Evolutionary conservation across 169 alveolate species (phyloP), one percentile per base, ranked within the genome.

Genomic region (Eimeria brunetti): DNA sequence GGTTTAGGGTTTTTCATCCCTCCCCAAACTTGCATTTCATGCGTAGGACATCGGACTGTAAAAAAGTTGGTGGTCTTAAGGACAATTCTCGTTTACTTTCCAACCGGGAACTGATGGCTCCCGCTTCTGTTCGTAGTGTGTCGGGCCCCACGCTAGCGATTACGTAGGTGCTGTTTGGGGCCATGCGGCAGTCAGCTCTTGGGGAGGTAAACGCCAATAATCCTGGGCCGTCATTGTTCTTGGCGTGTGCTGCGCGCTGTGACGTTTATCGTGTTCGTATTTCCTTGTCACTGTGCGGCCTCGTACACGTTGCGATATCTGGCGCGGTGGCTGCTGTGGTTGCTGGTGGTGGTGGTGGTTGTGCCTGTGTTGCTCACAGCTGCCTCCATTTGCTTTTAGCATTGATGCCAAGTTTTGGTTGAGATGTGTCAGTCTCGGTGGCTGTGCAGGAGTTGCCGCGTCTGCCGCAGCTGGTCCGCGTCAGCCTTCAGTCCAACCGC

Each of bases 401-500:
- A 3, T n/a, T 81, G 27, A 22, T 33, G 69, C 18, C 51, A n/a
- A 49, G 51, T n/a, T 51, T 11, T 1, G 51, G 75, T 9, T 33
- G 56, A n/a, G 11, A 7, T 30, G 73, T 20, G 6, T 69, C n/a
- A 49, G 56, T 56, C 44, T 9, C 64, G 90, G 64, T 5, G 53
- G 30, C 44, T 20, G 38, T 24, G 30, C 90, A 95, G 96, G 84
- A 67, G 69, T 64, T 95, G 75, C 98, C 98, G 16, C 27, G 12
- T 18, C 88, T 96, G n/a, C 96, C 94, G 41, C 73, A 85, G 44
- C 83, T 97, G 94, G 95, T 69, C 44, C 95, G 91, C 9, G 73
- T 91, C 58, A 95, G 96, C 91, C 89, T 95, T 38, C 98, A 97
- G 96, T 93, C 97, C 83, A 97, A 97, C 84, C 97, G 98, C 46